phyloP scores from a whole-genome alignment of 2,329 filamentous ascomycete species.

The Sporothrix phasma region DNA sequence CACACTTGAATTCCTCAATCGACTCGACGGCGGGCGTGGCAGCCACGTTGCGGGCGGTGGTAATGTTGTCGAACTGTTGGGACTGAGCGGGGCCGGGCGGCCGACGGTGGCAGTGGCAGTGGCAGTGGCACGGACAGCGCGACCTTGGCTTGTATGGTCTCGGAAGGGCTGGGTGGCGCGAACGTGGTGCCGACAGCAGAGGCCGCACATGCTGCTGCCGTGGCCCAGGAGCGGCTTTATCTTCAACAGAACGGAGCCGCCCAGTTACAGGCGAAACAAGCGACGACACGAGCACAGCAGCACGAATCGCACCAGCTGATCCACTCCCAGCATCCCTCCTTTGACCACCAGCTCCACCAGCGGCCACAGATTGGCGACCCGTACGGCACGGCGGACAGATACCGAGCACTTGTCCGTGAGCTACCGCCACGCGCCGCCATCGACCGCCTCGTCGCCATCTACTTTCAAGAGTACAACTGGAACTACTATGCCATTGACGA shows the following conservation, averaged over 20 bases:
- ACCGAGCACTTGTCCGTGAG: conserved; percentile 48
- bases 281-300: background rate
- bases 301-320: background rate
- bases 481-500: conserved; percentile 48
- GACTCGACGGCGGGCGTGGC: conserved; percentile 36
- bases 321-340: conserved; percentile 11
- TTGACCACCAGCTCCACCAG: background rate
- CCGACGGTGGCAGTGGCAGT: background rate
- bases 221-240: conserved; percentile 10
- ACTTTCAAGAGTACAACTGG: conserved; percentile 49
- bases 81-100: conserved; percentile 21
- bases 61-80: conserved; percentile 5
- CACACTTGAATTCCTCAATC: conserved; percentile 45
- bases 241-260: conserved; percentile 1
- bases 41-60: background rate
- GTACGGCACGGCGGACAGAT: conserved; percentile 43
- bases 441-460: conserved; percentile 44
- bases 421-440: conserved; percentile 45
- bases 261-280: background rate
- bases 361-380: conserved; percentile 26
- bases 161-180: background rate
- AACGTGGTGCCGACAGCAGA: background rate
- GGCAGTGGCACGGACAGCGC: background rate
- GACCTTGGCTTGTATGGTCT: conserved; percentile 11
- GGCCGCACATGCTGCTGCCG: conserved; percentile 3